phyloP scores from a whole-genome alignment of 805 yeast species.

The Starmerella davenportii region DNA sequence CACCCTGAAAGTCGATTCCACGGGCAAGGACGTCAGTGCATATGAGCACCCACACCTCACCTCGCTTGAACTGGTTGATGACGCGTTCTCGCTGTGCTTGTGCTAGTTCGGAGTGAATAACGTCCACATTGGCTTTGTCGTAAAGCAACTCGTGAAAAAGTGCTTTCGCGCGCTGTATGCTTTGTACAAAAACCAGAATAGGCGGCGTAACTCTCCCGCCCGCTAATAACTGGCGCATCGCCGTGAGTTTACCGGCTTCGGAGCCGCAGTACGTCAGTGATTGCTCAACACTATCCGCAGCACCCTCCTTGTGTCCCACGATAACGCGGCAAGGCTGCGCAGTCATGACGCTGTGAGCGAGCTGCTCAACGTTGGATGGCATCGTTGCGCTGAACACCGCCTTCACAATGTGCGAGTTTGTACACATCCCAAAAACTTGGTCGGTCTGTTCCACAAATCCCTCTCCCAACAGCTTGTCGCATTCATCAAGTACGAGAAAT shows the following conservation, averaged over 20 bases:
- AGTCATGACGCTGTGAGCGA: slow-evolving; percentile 69
- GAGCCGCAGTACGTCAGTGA: slow-evolving; percentile 70
- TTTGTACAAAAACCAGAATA: slow-evolving; percentile 75
- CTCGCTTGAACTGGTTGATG: slow-evolving; percentile 67
- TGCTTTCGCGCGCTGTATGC: slow-evolving; percentile 86
- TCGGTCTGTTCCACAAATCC: slow-evolving; percentile 83
- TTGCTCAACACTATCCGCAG: slow-evolving; percentile 68
- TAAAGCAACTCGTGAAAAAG: slow-evolving; percentile 80
- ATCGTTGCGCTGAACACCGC: slow-evolving; percentile 90
- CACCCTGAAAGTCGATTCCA: slow-evolving; percentile 95
- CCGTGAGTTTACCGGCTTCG: slow-evolving; percentile 88
- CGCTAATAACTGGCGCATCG: slow-evolving; percentile 64
- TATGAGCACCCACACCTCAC: slow-evolving; percentile 88
- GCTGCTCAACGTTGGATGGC: slow-evolving; percentile 79
- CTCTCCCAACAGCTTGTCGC: slow-evolving; percentile 81
- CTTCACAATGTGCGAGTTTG: slow-evolving; percentile 32
- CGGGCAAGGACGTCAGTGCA: slow-evolving; percentile 92
- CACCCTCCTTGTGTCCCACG: slow-evolving; percentile 88
- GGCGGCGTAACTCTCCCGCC: slow-evolving; percentile 80
- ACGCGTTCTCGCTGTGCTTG: slow-evolving; percentile 71
- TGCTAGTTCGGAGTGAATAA: slow-evolving; percentile 87
- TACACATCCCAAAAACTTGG: slow-evolving; percentile 46
- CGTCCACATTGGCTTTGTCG: slow-evolving; percentile 85
- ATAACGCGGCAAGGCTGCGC: slow-evolving; percentile 64
- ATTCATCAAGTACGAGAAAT: slow-evolving; percentile 79